Evolutionary conservation across 2,329 filamentous ascomycete genomes (phyloP), one percentile per base, ranked within the genome.

Genomic region (Hymenoscyphus infarciens): DNA sequence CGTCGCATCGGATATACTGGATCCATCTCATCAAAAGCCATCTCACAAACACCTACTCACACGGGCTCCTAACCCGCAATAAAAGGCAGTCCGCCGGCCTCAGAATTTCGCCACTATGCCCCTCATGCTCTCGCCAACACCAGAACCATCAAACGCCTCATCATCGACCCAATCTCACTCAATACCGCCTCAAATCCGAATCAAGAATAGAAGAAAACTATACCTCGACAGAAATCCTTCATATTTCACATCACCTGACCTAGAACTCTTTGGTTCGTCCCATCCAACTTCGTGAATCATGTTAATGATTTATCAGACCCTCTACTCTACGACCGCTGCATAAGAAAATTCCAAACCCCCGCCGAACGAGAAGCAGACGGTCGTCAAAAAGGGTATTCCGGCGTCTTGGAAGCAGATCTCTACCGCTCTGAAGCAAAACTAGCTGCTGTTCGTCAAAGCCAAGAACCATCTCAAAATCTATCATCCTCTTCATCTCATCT

Each of bases 301-400:
- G 63, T 66, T 70, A 61, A 70, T 57, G 33, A 4, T 5, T 16
- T 35, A n/a, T 33, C 38, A 74, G 74, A 75, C 67, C 74, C 74
- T 8, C 63, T 75, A 54, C 65, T 75, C 7, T 75, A 74, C 62
- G 74, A 75, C 62, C 71, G 70, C 42, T 74, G 72, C 45, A 68
- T 75, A 31, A 64, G 74, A 25, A 69, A 69, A 33, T 75, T 75
- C 49, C 73, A 74, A 62, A 66, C 72, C 5, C 63, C 73, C 5
- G 68, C 70, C 1, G 74, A 75, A 62, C 68, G 74, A 49, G 72
- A 75, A 68, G 74, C 72, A 45, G 73, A 74, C 49, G 74, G 74
- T 2, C 66, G 68, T n/a, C 65, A 69, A 2, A 75, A 75, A 63
- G 74, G 74, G 31, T 75, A 74, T 63, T 73, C 71, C 2, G 72